Base-by-base conservation (phyloP, 495 filamentous ascomycete species). In the Penicillium maclennaniae region DNA sequence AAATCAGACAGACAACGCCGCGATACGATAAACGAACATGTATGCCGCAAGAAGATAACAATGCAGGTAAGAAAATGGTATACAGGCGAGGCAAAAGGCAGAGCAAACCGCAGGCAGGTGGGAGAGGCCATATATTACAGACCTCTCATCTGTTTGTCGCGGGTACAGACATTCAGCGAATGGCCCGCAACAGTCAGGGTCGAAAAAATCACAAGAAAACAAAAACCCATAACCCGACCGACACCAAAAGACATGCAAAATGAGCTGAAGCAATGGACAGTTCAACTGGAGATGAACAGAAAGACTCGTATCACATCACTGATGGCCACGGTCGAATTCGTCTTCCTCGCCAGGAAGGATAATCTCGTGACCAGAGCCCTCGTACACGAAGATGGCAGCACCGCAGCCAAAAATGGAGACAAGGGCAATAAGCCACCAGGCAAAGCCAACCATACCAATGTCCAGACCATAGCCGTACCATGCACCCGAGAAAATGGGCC, bases 361-460 rank as follows among this genome's bases (percentile, higher is more conserved):
- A 51, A 87, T 81, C 67, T 87, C 86, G 69, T 89, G 85, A 0
- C 86, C 84, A 40, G 84, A 77, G 1, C 89, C 88, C 56, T 93
- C 88, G 43, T 79, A 78, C 0, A 95, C 86, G 61, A 83, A 83
- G 45, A 83, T 72, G 38, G 84, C 86, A 14, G 80, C 80, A 14
- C 84, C 51, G 45, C 79, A 72, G 2, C 85, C 87, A 37, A 80
- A 71, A 0, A 84, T 63, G 2, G 87, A 88, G 14, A 89, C 72
- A 17, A 77, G 68, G 15, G 81, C 83, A 43, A 92, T 67, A 2
- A 76, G 67, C 90, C 89, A 93, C 78, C 86, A 93, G 8, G 86
- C 87, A n/a, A 83, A 77, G 17, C 88, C 89, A 4, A 95, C 80
- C 40, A 87, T 70, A 0, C 89, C 89, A 14, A 77, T 76, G 9